phyloP scores from a whole-genome alignment of 495 filamentous ascomycete species.

The Wilcoxina mikolae region DNA sequence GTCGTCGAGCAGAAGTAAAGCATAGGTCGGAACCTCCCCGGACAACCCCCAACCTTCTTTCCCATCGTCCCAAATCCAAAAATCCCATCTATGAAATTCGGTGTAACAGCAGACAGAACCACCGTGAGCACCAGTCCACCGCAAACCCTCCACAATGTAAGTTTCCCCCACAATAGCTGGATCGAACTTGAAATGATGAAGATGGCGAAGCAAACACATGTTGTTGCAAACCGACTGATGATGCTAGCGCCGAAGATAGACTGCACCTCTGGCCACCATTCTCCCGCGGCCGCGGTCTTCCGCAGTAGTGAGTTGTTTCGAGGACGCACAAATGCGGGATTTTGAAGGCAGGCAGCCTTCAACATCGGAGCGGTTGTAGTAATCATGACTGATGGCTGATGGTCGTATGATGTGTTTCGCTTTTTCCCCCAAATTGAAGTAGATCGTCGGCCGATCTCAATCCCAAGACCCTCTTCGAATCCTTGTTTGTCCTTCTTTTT shows the following conservation, averaged over 20 bases:
- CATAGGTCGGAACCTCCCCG: constrained; percentile 30
- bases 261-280: background rate
- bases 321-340: background rate
- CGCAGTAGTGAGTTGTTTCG: background rate
- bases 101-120: background rate
- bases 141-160: background rate
- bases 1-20: constrained; percentile 47
- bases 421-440: background rate
- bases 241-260: background rate
- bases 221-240: background rate
- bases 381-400: background rate
- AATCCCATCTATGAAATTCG: background rate
- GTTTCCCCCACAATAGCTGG: background rate
- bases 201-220: background rate
- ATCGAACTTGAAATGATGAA: background rate
- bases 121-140: background rate
- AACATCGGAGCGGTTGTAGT: background rate
- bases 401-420: background rate
- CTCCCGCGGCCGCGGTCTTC: background rate
- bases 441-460: background rate
- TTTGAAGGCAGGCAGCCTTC: background rate
- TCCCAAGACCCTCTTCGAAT: background rate
- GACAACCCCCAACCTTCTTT: constrained; percentile 14
- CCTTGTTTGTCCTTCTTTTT: background rate
- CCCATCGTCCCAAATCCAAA: background rate